phyloP scores from a whole-genome alignment of 495 filamentous ascomycete genomes.

The Neurospora sp. region DNA sequence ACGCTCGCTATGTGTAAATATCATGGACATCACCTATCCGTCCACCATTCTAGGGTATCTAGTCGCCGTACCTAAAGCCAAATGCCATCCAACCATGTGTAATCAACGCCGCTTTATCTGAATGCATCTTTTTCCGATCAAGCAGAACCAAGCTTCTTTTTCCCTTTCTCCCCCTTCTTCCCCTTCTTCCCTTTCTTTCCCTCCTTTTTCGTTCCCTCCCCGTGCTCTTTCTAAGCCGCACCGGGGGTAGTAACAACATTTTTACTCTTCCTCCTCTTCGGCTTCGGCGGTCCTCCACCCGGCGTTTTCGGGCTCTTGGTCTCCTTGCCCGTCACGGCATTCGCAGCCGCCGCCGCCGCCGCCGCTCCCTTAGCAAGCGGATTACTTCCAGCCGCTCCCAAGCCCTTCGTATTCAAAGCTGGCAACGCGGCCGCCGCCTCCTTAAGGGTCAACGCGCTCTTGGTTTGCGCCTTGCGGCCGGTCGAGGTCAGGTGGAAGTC shows the following conservation, averaged over 20 bases:
- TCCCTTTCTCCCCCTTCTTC: too few relatives aligned
- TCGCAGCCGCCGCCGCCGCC: not conserved
- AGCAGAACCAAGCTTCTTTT: too few relatives aligned
- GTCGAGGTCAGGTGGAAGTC: slow-evolving; percentile 68
- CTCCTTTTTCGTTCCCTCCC: too few relatives aligned
- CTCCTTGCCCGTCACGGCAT: slow-evolving; percentile 26
- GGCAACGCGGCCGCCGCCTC: slow-evolving; percentile 11
- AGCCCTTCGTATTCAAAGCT: slow-evolving; percentile 24
- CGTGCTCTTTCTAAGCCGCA: not conserved
- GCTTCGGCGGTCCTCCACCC: slow-evolving; percentile 33
- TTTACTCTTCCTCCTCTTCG: slow-evolving; percentile 55
- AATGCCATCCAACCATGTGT: not conserved
- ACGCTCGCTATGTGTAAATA: not conserved
- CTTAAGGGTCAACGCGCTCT: slow-evolving; percentile 5
- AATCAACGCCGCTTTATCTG: not conserved
- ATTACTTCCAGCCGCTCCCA: slow-evolving; percentile 17
- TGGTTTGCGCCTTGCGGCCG: slow-evolving; percentile 32
- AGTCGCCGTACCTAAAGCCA: not conserved
- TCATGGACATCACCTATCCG: not conserved
- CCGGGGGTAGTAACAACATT: slow-evolving; percentile 19
- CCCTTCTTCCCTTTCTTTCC: too few relatives aligned
- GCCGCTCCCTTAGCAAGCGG: slow-evolving; percentile 17
- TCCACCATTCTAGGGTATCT: not conserved
- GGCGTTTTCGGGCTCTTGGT: slow-evolving; percentile 45
- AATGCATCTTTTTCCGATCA: not conserved